Evolutionary conservation across 768 basidiomycete genomes (phyloP).

Genomic region (Suillus variegatus): DNA sequence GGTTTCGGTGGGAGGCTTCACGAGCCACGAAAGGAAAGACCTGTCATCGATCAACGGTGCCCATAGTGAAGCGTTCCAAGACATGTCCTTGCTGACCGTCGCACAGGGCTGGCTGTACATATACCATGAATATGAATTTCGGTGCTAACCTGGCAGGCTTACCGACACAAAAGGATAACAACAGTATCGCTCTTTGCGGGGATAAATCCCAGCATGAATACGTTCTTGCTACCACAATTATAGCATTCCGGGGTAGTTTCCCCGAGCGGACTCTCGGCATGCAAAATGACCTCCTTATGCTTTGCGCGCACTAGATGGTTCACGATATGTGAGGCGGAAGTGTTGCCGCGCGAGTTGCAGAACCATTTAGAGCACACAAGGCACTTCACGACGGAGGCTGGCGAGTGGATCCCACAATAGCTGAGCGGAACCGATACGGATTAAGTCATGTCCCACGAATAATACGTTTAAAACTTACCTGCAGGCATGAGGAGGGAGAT

Average conservation of each 20-base stretch:
- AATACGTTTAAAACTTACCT: conserved; percentile 53
- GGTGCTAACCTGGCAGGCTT: conserved; percentile 29
- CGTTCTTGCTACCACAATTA: conserved; percentile 98
- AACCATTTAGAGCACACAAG: conserved; percentile 94
- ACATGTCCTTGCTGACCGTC: conserved; percentile 95
- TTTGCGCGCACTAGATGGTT: conserved; percentile 99
- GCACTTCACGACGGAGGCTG: conserved; percentile 96
- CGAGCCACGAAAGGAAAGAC: conserved; percentile 98
- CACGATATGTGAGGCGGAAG: conserved; percentile 97
- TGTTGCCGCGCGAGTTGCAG: conserved; percentile 97
- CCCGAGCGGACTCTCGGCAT: conserved; percentile 92
- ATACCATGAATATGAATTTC: not conserved
- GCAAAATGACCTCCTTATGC: conserved; percentile 97
- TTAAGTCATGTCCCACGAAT: conserved; percentile 11
- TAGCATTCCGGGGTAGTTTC: conserved; percentile 99
- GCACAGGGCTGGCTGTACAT: conserved; percentile 89
- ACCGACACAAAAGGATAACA: conserved; percentile 96
- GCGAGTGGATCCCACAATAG: conserved; percentile 98
- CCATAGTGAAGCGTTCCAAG: conserved; percentile 98
- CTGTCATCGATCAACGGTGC: conserved; percentile 98
- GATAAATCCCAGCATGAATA: conserved; percentile 99
- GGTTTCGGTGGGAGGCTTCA: conserved; percentile 94
- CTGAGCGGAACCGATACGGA: conserved; percentile 39
- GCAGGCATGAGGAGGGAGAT: conserved; percentile 93
- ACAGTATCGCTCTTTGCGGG: conserved; percentile 99